Percentiles rank a stretch among this genome's conserved stretches.
Conservation (phyloP, 2,329 filamentous ascomycete genomes). For the Colletotrichum sp. region DNA sequence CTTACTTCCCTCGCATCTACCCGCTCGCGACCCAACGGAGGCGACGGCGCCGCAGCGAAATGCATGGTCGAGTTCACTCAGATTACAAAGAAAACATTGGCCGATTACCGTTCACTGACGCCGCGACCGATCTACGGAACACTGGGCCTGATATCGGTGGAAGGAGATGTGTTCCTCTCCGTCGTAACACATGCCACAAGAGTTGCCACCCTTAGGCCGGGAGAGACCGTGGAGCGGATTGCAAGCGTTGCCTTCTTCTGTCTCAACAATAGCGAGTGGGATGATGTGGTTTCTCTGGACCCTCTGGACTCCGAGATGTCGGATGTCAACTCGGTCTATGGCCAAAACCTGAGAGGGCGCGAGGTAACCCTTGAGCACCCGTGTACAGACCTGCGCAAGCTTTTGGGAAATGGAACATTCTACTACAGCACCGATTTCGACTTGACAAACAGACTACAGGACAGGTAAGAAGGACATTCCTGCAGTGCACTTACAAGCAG, state of each 20-base stretch:
- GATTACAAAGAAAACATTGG: constrained; percentile 68
- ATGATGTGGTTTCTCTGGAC: constrained; percentile 71
- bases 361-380: constrained; percentile 84
- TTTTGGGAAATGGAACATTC: constrained; percentile 91
- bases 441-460: constrained; percentile 89
- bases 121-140: constrained; percentile 82
- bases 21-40: constrained; percentile 45
- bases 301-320: constrained; percentile 53
- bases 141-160: constrained; percentile 83
- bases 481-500: constrained; percentile 18
- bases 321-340: constrained; percentile 54
- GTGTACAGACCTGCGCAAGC: constrained; percentile 87
- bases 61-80: constrained; percentile 91
- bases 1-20: constrained; percentile 57
- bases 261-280: constrained; percentile 84
- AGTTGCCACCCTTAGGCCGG: constrained; percentile 82
- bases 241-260: constrained; percentile 91
- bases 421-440: constrained; percentile 99
- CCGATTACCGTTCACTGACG: constrained; percentile 78
- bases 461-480: constrained; percentile 61
- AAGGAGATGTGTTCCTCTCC: constrained; percentile 86
- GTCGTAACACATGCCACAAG: constrained; percentile 82
- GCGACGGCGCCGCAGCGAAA: constrained; percentile 55
- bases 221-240: constrained; percentile 90
- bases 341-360: constrained; percentile 62